These are phyloP conservation scores for Phlebiopsis gigantea DNA, from an alignment of 768 basidiomycete species.

Conservation along the genomic window DNA sequence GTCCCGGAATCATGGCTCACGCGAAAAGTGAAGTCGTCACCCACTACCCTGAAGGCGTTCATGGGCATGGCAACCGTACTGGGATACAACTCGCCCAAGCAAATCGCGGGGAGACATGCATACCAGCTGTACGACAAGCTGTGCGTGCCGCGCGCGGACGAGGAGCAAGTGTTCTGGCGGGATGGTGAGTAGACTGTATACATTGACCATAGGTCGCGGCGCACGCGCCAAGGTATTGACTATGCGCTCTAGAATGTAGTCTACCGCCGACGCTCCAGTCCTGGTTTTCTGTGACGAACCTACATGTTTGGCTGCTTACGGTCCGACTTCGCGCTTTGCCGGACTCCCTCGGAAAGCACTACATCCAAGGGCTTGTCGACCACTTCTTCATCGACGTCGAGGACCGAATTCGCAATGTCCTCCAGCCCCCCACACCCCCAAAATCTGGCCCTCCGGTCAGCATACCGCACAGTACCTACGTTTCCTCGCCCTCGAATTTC, in stretches of 20 bases:
- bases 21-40: constrained; percentile 44
- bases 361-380: constrained; percentile 81
- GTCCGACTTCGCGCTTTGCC: constrained; percentile 85
- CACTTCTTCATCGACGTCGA: constrained; percentile 96
- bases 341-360: constrained; percentile 53
- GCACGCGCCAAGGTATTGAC: background rate
- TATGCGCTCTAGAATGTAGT: constrained; percentile 56
- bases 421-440: constrained; percentile 19
- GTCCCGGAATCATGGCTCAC: constrained; percentile 44
- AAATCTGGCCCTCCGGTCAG: constrained; percentile 9
- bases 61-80: constrained; percentile 42
- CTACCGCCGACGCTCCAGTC: constrained; percentile 94
- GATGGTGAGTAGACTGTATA: constrained; percentile 38
- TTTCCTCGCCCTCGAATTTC: constrained; percentile 19
- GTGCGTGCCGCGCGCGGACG: constrained; percentile 52
- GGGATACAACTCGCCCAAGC: constrained; percentile 58
- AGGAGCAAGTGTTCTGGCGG: constrained; percentile 59
- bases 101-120: constrained; percentile 55
- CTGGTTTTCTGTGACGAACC: constrained; percentile 91
- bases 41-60: constrained; percentile 40
- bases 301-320: constrained; percentile 89
- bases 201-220: background rate
- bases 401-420: constrained; percentile 75
- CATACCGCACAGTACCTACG: constrained; percentile 14
- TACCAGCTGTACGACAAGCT: constrained; percentile 52